Percentiles rank a stretch among this genome's conserved stretches.
Evolutionary conservation across 1,284 basidiomycete genomes (phyloP).

Genomic region (Pseudozyma thailandica): DNA sequence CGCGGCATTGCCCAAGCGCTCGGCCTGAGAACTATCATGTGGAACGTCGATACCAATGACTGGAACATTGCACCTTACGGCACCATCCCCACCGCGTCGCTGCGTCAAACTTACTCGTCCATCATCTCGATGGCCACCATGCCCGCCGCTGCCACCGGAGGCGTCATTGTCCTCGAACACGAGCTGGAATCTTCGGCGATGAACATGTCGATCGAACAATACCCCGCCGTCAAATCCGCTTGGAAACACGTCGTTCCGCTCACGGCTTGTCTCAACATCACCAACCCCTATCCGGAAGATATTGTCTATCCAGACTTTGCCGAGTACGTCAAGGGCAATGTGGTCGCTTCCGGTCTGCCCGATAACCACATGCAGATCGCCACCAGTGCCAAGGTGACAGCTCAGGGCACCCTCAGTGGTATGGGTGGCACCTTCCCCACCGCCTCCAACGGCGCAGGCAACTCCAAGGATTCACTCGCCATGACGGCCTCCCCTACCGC

Average conservation of each 20-base stretch:
- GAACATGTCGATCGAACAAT: constrained; percentile 48
- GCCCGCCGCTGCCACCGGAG: constrained; percentile 69
- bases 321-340: constrained; percentile 42
- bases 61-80: constrained; percentile 67
- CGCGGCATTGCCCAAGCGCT: constrained; percentile 70
- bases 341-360: constrained; percentile 46
- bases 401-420: constrained; percentile 9
- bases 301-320: constrained; percentile 62
- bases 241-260: constrained; percentile 62
- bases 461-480: not conserved
- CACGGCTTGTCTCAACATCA: constrained; percentile 57
- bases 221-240: constrained; percentile 39
- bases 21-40: constrained; percentile 71
- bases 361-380: constrained; percentile 21
- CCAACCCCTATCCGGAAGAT: constrained; percentile 69
- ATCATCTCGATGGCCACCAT: constrained; percentile 66
- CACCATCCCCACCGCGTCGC: constrained; percentile 57
- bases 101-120: constrained; percentile 70
- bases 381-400: constrained; percentile 5
- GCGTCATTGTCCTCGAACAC: constrained; percentile 59
- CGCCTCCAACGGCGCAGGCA: constrained; percentile 4
- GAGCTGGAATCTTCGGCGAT: constrained; percentile 57
- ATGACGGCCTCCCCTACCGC: not conserved
- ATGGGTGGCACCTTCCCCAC: constrained; percentile 10
- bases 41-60: constrained; percentile 70